Evolutionary conservation across 2,329 filamentous ascomycete genomes (phyloP).

Genomic region (Penicillium sp.): DNA sequence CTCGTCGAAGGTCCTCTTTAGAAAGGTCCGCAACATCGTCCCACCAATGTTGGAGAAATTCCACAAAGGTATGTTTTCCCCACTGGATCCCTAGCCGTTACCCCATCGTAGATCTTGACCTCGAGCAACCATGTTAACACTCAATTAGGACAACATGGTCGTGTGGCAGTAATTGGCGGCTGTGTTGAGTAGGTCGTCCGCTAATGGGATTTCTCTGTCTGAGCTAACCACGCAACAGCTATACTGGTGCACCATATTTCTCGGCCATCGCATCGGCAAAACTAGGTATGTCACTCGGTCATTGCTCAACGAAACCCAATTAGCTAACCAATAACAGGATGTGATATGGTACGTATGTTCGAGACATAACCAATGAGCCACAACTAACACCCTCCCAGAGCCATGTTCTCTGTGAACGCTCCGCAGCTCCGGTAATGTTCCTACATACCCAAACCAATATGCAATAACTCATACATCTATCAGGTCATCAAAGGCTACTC

Average conservation of each 20-base stretch:
- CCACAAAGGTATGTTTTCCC: slow-evolving; percentile 73
- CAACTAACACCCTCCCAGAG: slow-evolving; percentile 43
- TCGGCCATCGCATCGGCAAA: slow-evolving; percentile 94
- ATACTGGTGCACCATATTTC: slow-evolving; percentile 96
- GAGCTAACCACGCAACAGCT: slow-evolving; percentile 47
- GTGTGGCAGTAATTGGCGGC: slow-evolving; percentile 90
- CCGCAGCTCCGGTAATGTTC: slow-evolving; percentile 61
- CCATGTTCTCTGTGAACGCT: slow-evolving; percentile 93
- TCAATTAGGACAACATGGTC: slow-evolving; percentile 76
- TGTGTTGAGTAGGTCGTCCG: slow-evolving; percentile 66
- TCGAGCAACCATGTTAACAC: background rate
- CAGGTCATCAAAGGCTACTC: slow-evolving; percentile 95
- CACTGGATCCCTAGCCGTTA: background rate
- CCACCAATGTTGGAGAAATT: slow-evolving; percentile 94
- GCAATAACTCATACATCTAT: background rate
- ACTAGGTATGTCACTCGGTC: slow-evolving; percentile 56
- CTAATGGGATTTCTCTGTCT: background rate
- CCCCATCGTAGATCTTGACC: background rate
- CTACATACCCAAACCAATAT: background rate
- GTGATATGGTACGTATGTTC: slow-evolving; percentile 71
- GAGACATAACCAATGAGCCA: background rate
- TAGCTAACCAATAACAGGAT: slow-evolving; percentile 40
- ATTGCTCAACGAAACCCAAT: background rate
- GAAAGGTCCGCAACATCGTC: slow-evolving; percentile 83
- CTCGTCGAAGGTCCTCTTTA: slow-evolving; percentile 71